Evolutionary conservation across 2,329 filamentous ascomycete species (phyloP).

Genomic region (Elsinoe batatas): DNA sequence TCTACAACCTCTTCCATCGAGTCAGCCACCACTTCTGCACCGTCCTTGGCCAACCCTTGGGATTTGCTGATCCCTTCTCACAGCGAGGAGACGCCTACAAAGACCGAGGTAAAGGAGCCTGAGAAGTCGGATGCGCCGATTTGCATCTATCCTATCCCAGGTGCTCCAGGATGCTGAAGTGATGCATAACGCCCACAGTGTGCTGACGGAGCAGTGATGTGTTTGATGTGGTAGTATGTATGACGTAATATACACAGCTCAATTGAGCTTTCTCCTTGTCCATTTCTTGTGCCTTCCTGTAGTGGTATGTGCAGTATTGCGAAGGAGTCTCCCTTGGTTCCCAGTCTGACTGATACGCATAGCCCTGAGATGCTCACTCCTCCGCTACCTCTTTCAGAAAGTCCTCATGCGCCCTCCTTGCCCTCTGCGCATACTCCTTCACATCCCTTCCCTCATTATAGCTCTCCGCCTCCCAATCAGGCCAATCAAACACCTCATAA

Average conservation of each 20-base stretch:
- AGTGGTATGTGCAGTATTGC: background rate
- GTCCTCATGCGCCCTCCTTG: constrained; percentile 25
- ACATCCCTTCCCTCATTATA: constrained; percentile 31
- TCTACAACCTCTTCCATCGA: background rate
- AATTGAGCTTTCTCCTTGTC: background rate
- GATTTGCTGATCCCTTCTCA: background rate
- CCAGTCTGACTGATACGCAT: background rate
- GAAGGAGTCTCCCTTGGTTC: background rate
- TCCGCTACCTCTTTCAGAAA: constrained; percentile 33
- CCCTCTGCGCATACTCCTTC: constrained; percentile 28
- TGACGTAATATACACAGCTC: constrained; percentile 1
- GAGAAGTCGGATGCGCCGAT: constrained; percentile 1
- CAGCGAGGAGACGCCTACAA: background rate
- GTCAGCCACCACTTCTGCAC: background rate
- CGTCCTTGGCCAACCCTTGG: background rate
- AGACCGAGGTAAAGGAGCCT: background rate
- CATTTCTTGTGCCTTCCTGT: too few species aligned
- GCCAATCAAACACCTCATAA: constrained; percentile 60
- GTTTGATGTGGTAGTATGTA: background rate
- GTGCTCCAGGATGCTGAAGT: background rate
- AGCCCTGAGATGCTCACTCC: background rate
- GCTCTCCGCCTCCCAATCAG: constrained; percentile 43
- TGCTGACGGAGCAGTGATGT: background rate
- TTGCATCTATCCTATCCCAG: background rate
- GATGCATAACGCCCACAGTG: background rate